Evolutionary conservation across 768 basidiomycete species (phyloP).

Genomic region (Naganishia kalamii): DNA sequence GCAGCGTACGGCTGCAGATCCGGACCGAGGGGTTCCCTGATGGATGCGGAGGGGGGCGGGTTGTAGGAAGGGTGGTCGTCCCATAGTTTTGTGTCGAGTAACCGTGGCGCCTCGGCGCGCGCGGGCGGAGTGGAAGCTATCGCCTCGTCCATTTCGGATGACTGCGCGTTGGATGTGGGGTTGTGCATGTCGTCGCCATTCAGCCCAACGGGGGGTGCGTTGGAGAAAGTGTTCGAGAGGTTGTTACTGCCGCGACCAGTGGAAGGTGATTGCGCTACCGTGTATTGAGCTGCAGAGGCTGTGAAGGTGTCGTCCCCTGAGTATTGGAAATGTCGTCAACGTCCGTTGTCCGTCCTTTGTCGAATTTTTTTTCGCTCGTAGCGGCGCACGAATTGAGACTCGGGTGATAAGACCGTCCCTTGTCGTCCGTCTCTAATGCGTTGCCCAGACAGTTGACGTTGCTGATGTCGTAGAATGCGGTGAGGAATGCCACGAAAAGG

Average conservation of each 20-base stretch:
- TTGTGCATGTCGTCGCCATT: slow-evolving; percentile 10
- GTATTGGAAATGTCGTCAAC: background rate
- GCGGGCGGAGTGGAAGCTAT: background rate
- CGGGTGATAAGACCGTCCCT: no score
- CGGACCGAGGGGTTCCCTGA: slow-evolving; percentile 39
- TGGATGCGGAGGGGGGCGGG: slow-evolving; percentile 25
- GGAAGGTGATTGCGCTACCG: no score
- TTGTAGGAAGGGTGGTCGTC: slow-evolving; percentile 22
- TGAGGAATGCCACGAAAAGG: no score
- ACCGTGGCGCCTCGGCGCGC: background rate
- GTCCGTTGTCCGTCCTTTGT: background rate
- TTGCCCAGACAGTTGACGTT: background rate
- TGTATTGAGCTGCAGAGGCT: no score
- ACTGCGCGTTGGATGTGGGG: background rate
- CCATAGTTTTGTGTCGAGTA: slow-evolving; percentile 7
- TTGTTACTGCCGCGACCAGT: no score
- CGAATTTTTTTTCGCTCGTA: background rate
- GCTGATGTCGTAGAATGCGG: no score
- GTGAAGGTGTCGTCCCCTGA: background rate
- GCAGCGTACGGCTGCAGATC: slow-evolving; percentile 23
- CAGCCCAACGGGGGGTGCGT: background rate
- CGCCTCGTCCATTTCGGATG: background rate
- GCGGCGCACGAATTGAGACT: no score
- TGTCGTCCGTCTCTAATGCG: no score
- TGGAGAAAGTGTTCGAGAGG: no score